Conservation (phyloP, 306 rosid genomes). For the Prunus kanzakura region DNA sequence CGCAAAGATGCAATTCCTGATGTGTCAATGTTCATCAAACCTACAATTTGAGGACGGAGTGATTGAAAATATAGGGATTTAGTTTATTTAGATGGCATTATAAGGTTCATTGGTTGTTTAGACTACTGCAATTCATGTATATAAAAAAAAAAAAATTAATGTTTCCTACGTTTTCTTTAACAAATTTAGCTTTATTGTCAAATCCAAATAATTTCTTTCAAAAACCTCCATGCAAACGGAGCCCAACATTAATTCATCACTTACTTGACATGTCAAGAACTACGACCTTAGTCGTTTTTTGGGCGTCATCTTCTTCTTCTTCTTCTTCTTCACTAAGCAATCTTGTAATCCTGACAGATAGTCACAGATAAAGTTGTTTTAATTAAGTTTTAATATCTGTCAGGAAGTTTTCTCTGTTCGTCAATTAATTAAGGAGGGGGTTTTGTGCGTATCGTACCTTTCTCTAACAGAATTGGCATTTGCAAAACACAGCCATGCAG, state of each 20-base stretch:
- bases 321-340: slow-evolving; percentile 38
- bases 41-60: slow-evolving; percentile 15
- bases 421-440: no score
- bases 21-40: slow-evolving; percentile 60
- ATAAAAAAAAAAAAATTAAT: no score
- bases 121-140: no score
- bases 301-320: slow-evolving; percentile 22
- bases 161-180: no score
- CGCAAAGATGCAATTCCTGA: slow-evolving; percentile 52
- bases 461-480: slow-evolving; percentile 67
- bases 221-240: no score
- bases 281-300: slow-evolving; percentile 32
- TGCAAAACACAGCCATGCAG: slow-evolving; percentile 75
- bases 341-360: slow-evolving; percentile 39
- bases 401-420: no score
- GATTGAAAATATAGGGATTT: no score
- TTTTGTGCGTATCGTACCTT: slow-evolving; percentile 29
- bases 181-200: no score
- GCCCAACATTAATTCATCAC: slow-evolving; percentile 11
- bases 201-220: no score
- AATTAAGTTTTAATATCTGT: no score
- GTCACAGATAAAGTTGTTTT: background rate
- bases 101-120: no score
- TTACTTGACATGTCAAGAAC: slow-evolving; percentile 68
- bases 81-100: no score